Conservation (phyloP, 2,329 filamentous ascomycete genomes). For the Clarireedia hainanense region DNA sequence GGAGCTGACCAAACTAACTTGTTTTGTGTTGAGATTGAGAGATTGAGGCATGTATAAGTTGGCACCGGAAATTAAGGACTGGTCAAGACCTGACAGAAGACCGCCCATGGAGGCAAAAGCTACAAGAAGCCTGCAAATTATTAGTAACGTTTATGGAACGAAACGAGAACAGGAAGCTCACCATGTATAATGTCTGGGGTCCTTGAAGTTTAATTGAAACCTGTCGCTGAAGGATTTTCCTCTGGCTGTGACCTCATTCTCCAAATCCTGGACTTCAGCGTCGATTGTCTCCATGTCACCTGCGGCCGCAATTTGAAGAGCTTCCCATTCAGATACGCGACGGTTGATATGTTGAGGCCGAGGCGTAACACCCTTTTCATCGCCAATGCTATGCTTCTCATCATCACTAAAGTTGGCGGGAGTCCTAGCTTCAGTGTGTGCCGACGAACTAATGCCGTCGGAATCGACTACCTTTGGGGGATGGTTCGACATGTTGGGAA, state of each 20-base stretch:
- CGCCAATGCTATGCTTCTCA: not conserved
- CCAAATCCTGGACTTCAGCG: slow-evolving; percentile 29
- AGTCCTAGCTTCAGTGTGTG: not conserved
- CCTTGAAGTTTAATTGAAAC: slow-evolving; percentile 50
- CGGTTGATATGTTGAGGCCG: slow-evolving; percentile 7
- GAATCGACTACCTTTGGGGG: not conserved
- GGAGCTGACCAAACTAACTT: slow-evolving; percentile 60
- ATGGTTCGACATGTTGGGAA: not conserved
- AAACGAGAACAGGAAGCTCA: not conserved
- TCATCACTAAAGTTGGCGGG: not conserved
- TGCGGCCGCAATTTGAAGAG: slow-evolving; percentile 25
- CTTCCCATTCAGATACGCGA: slow-evolving; percentile 25
- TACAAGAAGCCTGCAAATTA: slow-evolving; percentile 1
- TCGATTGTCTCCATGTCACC: slow-evolving; percentile 27
- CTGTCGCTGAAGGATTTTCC: slow-evolving; percentile 21
- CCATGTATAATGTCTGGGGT: slow-evolving; percentile 56
- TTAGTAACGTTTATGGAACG: not conserved
- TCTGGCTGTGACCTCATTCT: slow-evolving; percentile 24
- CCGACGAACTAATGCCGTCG: not conserved
- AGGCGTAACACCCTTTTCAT: not conserved
- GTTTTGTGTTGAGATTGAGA: slow-evolving; percentile 43
- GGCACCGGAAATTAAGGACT: slow-evolving; percentile 64
- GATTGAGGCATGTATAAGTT: slow-evolving; percentile 53
- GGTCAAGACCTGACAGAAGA: slow-evolving; percentile 63
- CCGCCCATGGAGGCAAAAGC: slow-evolving; percentile 70